A percentile compares a stretch with the other conserved stretches of the same genome.
phyloP scores from a whole-genome alignment of 2,329 filamentous ascomycete species.

The Byssothecium circinans region DNA sequence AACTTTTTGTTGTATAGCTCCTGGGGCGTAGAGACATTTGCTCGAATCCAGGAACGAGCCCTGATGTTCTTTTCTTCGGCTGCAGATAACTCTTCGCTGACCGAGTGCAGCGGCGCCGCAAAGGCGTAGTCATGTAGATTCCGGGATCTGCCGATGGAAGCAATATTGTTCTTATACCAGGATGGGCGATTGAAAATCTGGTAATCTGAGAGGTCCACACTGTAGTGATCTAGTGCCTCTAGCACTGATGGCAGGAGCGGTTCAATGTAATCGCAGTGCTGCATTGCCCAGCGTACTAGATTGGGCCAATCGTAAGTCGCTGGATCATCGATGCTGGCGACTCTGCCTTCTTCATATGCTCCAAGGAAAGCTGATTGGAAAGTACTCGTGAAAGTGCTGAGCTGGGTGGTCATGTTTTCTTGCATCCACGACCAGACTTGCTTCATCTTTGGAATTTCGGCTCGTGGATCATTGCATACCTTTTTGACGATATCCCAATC shows the following conservation, averaged over 20 bases:
- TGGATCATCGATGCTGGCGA: slow-evolving; percentile 64
- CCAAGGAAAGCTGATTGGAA: slow-evolving; percentile 68
- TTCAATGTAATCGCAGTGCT: slow-evolving; percentile 41
- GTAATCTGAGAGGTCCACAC: slow-evolving; percentile 33
- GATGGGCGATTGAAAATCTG: slow-evolving; percentile 24
- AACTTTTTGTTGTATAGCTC: slow-evolving; percentile 41
- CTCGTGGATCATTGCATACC: slow-evolving; percentile 42
- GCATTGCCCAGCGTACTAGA: slow-evolving; percentile 68
- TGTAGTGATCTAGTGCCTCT: slow-evolving; percentile 24
- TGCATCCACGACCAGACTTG: slow-evolving; percentile 45
- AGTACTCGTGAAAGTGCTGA: slow-evolving; percentile 61
- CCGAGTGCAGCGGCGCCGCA: slow-evolving; percentile 25
- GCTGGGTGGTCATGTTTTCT: slow-evolving; percentile 43
- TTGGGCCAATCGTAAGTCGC: slow-evolving; percentile 68
- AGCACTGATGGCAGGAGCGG: slow-evolving; percentile 24
- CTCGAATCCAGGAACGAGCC: slow-evolving; percentile 51
- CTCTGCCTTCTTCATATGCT: slow-evolving; percentile 64
- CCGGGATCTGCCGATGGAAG: slow-evolving; percentile 26
- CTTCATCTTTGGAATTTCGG: slow-evolving; percentile 36
- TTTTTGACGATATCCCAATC: slow-evolving; percentile 49
- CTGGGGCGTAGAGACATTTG: slow-evolving; percentile 48
- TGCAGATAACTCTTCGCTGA: slow-evolving; percentile 2
- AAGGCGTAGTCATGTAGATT: slow-evolving; percentile 28
- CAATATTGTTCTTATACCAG: slow-evolving; percentile 30
- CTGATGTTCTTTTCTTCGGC: slow-evolving; percentile 20